phyloP scores from a whole-genome alignment of 2,329 filamentous ascomycete genomes.

The Beauveria varroae region DNA sequence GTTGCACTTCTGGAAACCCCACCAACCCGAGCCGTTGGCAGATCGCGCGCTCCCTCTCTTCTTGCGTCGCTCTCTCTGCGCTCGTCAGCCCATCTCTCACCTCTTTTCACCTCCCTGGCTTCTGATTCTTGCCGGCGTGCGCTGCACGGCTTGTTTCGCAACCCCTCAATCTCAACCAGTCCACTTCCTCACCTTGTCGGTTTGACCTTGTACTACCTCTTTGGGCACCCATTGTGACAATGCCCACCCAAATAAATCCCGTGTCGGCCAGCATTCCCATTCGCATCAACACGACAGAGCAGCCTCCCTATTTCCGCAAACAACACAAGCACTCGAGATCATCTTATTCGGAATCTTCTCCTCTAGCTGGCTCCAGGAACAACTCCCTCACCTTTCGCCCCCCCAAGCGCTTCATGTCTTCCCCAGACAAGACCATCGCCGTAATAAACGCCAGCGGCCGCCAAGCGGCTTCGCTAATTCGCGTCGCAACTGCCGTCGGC shows the following conservation, averaged over 20 bases:
- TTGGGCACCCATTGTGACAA: slow-evolving; percentile 15
- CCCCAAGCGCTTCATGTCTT: slow-evolving; percentile 50
- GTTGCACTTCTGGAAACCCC: slow-evolving; percentile 7
- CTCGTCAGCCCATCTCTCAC: not conserved
- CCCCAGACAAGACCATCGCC: slow-evolving; percentile 72
- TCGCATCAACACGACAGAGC: slow-evolving; percentile 26
- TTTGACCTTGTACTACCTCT: slow-evolving; percentile 3
- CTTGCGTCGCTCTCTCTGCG: not conserved
- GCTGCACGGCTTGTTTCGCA: not conserved
- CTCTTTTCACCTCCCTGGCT: not conserved
- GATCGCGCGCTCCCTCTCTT: not conserved
- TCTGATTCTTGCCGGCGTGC: not conserved
- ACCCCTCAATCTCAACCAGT: not conserved
- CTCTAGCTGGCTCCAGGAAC: slow-evolving; percentile 46
- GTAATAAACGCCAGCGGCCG: slow-evolving; percentile 94
- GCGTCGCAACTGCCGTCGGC: slow-evolving; percentile 86
- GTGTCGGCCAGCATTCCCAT: slow-evolving; percentile 32
- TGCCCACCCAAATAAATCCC: slow-evolving; percentile 33
- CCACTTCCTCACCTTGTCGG: not conserved
- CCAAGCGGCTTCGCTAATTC: slow-evolving; percentile 90
- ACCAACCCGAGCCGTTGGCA: not conserved
- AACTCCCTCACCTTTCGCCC: slow-evolving; percentile 56
- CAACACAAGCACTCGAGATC: slow-evolving; percentile 56
- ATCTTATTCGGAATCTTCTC: slow-evolving; percentile 54
- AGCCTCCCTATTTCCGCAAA: slow-evolving; percentile 28